phyloP scores from a whole-genome alignment of 345 rosid genomes.

The Pelargonium nanum region DNA sequence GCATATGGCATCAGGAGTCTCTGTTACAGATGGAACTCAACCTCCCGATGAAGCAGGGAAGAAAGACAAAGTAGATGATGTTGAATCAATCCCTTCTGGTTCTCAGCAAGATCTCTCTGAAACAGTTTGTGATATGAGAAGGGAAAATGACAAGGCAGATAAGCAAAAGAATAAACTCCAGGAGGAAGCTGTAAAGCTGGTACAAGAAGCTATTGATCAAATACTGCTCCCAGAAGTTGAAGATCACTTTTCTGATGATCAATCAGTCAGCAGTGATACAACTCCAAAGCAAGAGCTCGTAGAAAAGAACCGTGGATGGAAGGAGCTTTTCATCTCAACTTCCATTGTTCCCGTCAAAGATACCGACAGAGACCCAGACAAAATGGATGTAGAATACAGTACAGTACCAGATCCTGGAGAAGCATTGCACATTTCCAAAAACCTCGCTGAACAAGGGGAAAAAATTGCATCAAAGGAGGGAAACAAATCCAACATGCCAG shows the following conservation, averaged over 20 bases:
- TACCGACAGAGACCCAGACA: slow-evolving; percentile 16
- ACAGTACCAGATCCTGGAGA: slow-evolving; percentile 9
- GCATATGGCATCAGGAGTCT: slow-evolving; percentile 52
- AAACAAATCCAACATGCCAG: slow-evolving; percentile 20
- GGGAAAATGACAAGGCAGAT: slow-evolving; percentile 16
- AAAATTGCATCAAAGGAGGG: slow-evolving; percentile 13
- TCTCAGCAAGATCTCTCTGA: slow-evolving; percentile 4
- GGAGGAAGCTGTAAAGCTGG: slow-evolving; percentile 69
- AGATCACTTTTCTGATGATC: slow-evolving; percentile 28
- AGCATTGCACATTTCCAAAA: slow-evolving; percentile 4
- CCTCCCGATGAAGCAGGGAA: slow-evolving; percentile 17
- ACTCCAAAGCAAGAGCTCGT: slow-evolving; percentile 15
- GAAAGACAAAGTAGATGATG: slow-evolving; percentile 20
- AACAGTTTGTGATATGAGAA: slow-evolving; percentile 12
- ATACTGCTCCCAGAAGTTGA: slow-evolving; percentile 51
- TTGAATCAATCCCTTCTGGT: slow-evolving; percentile 11
- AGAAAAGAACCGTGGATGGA: slow-evolving; percentile 14
- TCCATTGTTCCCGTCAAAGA: slow-evolving; percentile 9
- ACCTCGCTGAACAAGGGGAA: slow-evolving; percentile 8
- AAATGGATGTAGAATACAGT: slow-evolving; percentile 11
- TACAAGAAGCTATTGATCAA: slow-evolving; percentile 81
- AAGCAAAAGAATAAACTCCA: slow-evolving; percentile 24
- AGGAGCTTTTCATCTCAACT: slow-evolving; percentile 12
- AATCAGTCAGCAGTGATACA: slow-evolving; percentile 12
- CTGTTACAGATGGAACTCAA: slow-evolving; percentile 31